Evolutionary conservation across 768 basidiomycete species (phyloP).

Genomic region (Suillus plorans): DNA sequence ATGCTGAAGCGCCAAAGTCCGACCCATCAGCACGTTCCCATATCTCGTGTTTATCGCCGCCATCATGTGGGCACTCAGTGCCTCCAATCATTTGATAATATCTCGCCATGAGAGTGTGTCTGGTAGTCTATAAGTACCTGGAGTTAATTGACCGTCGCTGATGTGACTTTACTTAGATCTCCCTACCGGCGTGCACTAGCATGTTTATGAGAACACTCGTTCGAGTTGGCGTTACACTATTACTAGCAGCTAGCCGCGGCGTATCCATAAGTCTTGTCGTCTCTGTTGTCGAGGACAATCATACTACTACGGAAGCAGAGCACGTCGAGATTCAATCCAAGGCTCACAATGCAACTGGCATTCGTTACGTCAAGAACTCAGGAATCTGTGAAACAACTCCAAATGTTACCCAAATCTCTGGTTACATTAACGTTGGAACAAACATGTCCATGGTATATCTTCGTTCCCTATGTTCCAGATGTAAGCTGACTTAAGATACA

Average conservation of each 20-base stretch:
- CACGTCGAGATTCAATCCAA: slow-evolving; percentile 17
- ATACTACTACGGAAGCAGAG: not conserved
- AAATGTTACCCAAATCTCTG: slow-evolving; percentile 59
- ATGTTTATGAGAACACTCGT: slow-evolving; percentile 17
- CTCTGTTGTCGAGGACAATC: not conserved
- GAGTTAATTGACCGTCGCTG: not conserved
- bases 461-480: not conserved
- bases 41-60: too few species aligned
- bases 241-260: not conserved
- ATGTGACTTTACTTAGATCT: not conserved
- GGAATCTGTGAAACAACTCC: slow-evolving; percentile 69
- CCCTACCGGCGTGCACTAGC: not conserved
- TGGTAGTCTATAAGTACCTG: not conserved
- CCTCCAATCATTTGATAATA: not conserved
- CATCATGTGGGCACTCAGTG: not conserved
- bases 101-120: too few species aligned
- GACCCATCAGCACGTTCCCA: too few species aligned
- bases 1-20: not conserved
- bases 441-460: slow-evolving; percentile 57
- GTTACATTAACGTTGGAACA: slow-evolving; percentile 56
- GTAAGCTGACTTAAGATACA: slow-evolving; percentile 28
- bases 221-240: slow-evolving; percentile 3
- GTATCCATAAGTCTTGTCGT: not conserved
- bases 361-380: slow-evolving; percentile 56
- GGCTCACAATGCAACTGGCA: slow-evolving; percentile 22